Percentiles rank a stretch among this genome's conserved stretches.
phyloP scores from a whole-genome alignment of 164 flowering plant species.

The Vitis amurensis region DNA sequence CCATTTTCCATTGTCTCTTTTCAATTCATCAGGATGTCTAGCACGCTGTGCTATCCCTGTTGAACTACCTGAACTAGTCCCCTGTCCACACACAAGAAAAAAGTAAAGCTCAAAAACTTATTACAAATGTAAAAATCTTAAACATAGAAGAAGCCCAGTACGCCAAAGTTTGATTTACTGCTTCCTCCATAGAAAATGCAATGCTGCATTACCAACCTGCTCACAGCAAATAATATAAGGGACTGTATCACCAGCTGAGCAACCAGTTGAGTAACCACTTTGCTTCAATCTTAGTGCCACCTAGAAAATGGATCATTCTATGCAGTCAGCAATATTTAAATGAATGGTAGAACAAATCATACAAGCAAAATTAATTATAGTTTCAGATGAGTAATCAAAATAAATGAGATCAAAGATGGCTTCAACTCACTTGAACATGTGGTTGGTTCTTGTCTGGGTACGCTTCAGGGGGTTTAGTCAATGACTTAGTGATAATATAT shows the following conservation, averaged over 20 bases:
- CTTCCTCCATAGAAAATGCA: slow-evolving; percentile 1
- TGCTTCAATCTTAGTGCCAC: slow-evolving; percentile 90
- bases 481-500: slow-evolving; percentile 85
- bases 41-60: slow-evolving; percentile 92
- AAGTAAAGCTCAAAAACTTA: not conserved
- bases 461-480: slow-evolving; percentile 93
- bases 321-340: not conserved
- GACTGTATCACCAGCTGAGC: slow-evolving; percentile 87
- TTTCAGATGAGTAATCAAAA: not conserved
- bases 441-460: slow-evolving; percentile 97
- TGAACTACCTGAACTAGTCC: slow-evolving; percentile 51
- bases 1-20: slow-evolving; percentile 71
- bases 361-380: not conserved
- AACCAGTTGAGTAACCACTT: slow-evolving; percentile 74
- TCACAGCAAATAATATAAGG: slow-evolving; percentile 93
- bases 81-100: slow-evolving; percentile 37
- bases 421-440: slow-evolving; percentile 77
- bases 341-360: slow-evolving; percentile 7
- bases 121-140: not conserved
- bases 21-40: slow-evolving; percentile 96
- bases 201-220: slow-evolving; percentile 45
- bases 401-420: not conserved
- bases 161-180: not conserved
- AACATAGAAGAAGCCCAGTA: not conserved
- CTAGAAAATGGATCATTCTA: slow-evolving; percentile 30